Evolutionary conservation across 345 rosid genomes (phyloP).

Genomic region (Draba incana): DNA sequence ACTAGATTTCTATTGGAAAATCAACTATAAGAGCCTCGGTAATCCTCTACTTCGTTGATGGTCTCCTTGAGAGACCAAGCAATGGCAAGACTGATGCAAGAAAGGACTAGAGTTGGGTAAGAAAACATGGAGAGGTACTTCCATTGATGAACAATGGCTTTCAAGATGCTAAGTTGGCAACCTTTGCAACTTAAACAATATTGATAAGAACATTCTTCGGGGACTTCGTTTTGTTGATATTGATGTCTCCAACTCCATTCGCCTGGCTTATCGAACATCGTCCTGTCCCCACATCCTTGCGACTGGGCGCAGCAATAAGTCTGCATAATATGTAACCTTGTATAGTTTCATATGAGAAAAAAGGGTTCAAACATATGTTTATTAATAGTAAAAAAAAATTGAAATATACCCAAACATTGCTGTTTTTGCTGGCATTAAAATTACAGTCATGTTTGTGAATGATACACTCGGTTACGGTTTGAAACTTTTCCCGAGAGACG

Average conservation of each 20-base stretch:
- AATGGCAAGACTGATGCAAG: slow-evolving; percentile 13
- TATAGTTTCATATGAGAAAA: slow-evolving; percentile 4
- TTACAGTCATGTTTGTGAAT: slow-evolving; percentile 33
- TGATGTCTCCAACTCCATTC: slow-evolving; percentile 31
- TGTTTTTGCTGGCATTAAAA: slow-evolving; percentile 32
- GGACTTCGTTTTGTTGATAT: slow-evolving; percentile 2
- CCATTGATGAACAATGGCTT: slow-evolving; percentile 35
- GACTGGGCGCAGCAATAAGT: slow-evolving; percentile 20
- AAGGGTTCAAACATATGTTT: no score
- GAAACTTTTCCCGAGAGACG: slow-evolving; percentile 8
- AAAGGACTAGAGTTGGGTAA: slow-evolving; percentile 11
- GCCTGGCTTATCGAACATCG: slow-evolving; percentile 23
- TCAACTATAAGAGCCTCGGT: slow-evolving; percentile 28
- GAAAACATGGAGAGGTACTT: slow-evolving; percentile 32
- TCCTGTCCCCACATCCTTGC: background rate
- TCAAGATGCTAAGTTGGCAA: slow-evolving; percentile 26
- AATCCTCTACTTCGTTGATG: background rate
- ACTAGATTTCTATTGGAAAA: background rate
- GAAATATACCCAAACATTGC: slow-evolving; percentile 33
- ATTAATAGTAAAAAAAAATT: slow-evolving; percentile 1
- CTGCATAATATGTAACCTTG: no score
- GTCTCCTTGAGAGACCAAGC: slow-evolving; percentile 23
- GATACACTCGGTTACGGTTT: slow-evolving; percentile 4
- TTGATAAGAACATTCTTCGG: slow-evolving; percentile 14
- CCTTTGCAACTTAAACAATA: slow-evolving; percentile 29